These are phyloP conservation scores for Suillus spraguei DNA, from an alignment of 768 basidiomycete species.

Conservation along the genomic window DNA sequence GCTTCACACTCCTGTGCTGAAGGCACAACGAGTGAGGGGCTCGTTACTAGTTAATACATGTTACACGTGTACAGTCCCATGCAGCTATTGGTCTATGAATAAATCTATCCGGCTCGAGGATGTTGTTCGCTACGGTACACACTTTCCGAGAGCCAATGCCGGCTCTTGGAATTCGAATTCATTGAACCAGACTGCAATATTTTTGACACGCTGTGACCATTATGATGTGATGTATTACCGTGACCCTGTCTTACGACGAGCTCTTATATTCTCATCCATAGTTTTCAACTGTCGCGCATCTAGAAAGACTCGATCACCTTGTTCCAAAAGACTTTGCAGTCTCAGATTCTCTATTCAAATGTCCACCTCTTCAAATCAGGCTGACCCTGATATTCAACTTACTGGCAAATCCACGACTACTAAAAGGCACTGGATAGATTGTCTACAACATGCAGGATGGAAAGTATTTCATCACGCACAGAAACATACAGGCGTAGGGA, in stretches of 20 bases:
- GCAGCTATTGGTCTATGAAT: background rate
- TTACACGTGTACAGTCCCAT: background rate
- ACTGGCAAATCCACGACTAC: background rate
- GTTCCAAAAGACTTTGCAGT: background rate
- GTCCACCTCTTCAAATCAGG: background rate
- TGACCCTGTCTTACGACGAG: too few species aligned
- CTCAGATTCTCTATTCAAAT: background rate
- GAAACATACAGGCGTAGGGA: slow-evolving; percentile 79
- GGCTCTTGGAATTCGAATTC: background rate
- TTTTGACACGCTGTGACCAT: background rate
- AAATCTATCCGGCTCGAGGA: background rate
- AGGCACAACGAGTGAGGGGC: too few species aligned
- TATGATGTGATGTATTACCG: background rate
- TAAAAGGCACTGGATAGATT: slow-evolving; percentile 22
- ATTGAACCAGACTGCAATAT: background rate
- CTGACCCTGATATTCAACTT: background rate
- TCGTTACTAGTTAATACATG: too few species aligned
- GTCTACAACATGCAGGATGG: slow-evolving; percentile 25
- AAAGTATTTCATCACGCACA: slow-evolving; percentile 51
- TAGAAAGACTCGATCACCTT: background rate
- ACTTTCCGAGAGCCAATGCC: background rate
- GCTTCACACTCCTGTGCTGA: too few species aligned
- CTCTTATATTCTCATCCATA: background rate
- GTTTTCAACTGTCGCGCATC: background rate
- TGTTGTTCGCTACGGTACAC: background rate